phyloP scores from a whole-genome alignment of 306 rosid genomes.

The Datisca glomerata region DNA sequence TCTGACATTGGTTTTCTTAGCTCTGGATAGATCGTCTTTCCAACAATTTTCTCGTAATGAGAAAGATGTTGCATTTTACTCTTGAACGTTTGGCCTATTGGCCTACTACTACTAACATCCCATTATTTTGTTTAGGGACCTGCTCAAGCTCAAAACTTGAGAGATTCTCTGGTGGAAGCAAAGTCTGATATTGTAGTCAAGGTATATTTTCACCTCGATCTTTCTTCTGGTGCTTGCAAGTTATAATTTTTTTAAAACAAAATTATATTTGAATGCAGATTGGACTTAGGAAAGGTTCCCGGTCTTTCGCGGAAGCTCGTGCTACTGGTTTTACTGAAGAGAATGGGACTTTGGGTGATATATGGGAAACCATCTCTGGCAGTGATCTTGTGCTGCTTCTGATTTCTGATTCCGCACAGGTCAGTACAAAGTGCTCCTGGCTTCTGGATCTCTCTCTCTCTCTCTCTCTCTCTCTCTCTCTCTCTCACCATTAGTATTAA shows the following conservation, averaged over 20 bases:
- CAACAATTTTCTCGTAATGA: no score
- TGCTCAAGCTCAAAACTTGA: conserved; percentile 94
- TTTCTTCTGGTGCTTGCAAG: neutral
- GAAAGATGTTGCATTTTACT: no score
- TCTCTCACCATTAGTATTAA: neutral
- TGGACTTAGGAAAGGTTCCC: conserved; percentile 95
- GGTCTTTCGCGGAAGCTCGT: conserved; percentile 80
- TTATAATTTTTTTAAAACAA: neutral
- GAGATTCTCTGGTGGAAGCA: conserved; percentile 80
- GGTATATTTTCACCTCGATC: conserved; percentile 29
- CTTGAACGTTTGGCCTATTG: no score
- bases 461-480: neutral
- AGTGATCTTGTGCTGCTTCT: conserved; percentile 91
- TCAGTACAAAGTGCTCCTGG: conserved; percentile 1
- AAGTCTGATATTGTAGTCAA: conserved; percentile 88
- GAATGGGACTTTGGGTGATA: conserved; percentile 89
- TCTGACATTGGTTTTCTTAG: no score
- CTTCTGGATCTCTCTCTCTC: neutral
- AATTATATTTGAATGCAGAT: conserved; percentile 31
- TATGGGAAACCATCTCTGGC: conserved; percentile 67
- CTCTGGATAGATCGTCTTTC: no score
- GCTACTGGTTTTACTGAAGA: conserved; percentile 85
- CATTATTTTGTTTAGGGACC: conserved; percentile 53
- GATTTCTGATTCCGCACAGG: conserved; percentile 98
- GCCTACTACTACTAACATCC: conserved; percentile 9